Base-by-base conservation (phyloP, 2,329 filamentous ascomycete species). In the Thermochaetoides dissita region DNA sequence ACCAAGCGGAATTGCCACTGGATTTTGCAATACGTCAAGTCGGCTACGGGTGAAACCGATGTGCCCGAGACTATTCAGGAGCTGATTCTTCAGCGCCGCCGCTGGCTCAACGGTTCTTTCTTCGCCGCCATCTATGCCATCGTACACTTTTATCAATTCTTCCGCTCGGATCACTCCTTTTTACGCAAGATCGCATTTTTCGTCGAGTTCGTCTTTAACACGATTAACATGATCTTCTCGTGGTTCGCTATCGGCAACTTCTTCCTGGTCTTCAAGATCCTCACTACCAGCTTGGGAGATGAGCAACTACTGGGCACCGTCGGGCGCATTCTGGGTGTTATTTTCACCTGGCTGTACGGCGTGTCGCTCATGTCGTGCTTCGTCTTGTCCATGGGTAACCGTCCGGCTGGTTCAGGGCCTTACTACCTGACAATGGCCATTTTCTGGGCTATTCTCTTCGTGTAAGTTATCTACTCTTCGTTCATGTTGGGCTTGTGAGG, bases 221-320 rank as follows among this genome's bases (percentile, higher is more conserved):
- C 86, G 1, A 72, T 89, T 63, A 94, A 85, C 70, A 95, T 96
- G 85, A 74, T 98, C 57, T 98, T 96, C 60, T 88, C 91, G 41
- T 98, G 91, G 91, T 96, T 98, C 59, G 86, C 83, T 54, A 91
- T 96, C 57, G 84, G 91, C 57, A 98, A 98, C 66, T 98, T 98
- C 73, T 98, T 96, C 74, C 67, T 98, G 57, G 89, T 98, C 53
- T 98, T 98, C 69, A 88, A 88, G 62, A 96, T 98, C 58, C 68
- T 98, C 50, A 96, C 89, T 1, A 81, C 79, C 8, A 94, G 88
- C 55, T 68, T 98, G 50, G 82, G 85, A 37, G 71, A 74, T 28
- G 54, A 65, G 0, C 61, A 72, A 30, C 71, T 95, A 28, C 72
- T 95, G 2, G 85, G 87, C 38, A 79, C 73, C 5, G 76, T 76